Conservation (phyloP, 352 stramenopile species). For the Pythium aquatile region DNA sequence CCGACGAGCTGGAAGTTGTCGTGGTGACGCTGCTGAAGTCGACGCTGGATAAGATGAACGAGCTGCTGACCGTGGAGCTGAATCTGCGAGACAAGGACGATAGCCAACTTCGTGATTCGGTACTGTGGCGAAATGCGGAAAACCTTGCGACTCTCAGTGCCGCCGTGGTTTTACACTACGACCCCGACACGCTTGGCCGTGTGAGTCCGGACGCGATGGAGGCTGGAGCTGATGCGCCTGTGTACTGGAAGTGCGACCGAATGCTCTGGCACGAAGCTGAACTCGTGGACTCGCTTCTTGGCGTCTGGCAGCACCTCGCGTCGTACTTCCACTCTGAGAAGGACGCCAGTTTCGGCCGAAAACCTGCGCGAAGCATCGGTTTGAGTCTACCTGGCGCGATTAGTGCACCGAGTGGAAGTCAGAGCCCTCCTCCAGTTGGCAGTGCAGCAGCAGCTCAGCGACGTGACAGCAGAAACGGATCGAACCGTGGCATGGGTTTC, state of each 20-base stretch:
- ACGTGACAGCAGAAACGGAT: slow-evolving; percentile 20
- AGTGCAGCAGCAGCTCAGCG: background rate
- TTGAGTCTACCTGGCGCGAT: slow-evolving; percentile 20
- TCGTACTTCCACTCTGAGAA: slow-evolving; percentile 69
- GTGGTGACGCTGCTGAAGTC: slow-evolving; percentile 73
- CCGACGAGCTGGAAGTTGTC: slow-evolving; percentile 62
- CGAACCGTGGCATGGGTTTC: slow-evolving; percentile 43
- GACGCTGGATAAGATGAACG: slow-evolving; percentile 77
- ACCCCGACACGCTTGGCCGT: slow-evolving; percentile 65
- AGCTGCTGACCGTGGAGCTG: slow-evolving; percentile 68
- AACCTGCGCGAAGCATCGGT: slow-evolving; percentile 46
- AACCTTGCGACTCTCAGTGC: slow-evolving; percentile 68
- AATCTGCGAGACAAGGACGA: slow-evolving; percentile 63
- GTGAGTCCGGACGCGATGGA: slow-evolving; percentile 44
- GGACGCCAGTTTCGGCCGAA: slow-evolving; percentile 73
- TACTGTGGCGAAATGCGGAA: slow-evolving; percentile 79
- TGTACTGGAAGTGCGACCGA: slow-evolving; percentile 80
- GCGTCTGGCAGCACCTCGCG: slow-evolving; percentile 80
- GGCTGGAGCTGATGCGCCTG: slow-evolving; percentile 19
- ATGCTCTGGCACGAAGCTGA: slow-evolving; percentile 75
- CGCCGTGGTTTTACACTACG: slow-evolving; percentile 81
- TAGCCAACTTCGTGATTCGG: slow-evolving; percentile 63
- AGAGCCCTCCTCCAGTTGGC: slow-evolving; percentile 47
- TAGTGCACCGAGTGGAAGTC: slow-evolving; percentile 26
- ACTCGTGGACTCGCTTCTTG: slow-evolving; percentile 69